A percentile compares a stretch with the other conserved stretches of the same genome.
Conservation (phyloP, 768 basidiomycete species). For the Tylopilus intermedius region DNA sequence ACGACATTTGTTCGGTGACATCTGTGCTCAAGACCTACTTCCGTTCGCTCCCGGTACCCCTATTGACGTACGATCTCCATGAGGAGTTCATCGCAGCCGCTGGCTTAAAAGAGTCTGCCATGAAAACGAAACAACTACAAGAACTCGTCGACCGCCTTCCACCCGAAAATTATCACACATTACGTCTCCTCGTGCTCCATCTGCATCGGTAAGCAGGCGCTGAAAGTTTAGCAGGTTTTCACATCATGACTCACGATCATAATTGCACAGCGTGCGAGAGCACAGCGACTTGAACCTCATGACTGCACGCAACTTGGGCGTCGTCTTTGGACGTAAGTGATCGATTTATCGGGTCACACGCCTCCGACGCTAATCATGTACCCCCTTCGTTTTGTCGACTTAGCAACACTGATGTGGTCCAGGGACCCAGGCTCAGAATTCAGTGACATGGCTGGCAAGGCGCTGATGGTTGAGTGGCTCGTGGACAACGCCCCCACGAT, state of each 20-base stretch:
- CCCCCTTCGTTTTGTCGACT: background rate
- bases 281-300: conserved; percentile 77
- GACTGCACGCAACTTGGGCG: conserved; percentile 91
- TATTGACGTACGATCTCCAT: conserved; percentile 87
- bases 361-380: background rate
- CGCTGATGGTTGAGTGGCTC: conserved; percentile 89
- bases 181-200: conserved; percentile 80
- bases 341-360: background rate
- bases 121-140: conserved; percentile 57
- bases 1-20: conserved; percentile 95
- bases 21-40: conserved; percentile 97
- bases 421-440: conserved; percentile 84
- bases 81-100: conserved; percentile 83
- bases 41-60: conserved; percentile 83
- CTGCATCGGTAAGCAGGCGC: conserved; percentile 59
- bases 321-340: conserved; percentile 94
- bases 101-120: conserved; percentile 55
- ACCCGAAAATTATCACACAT: conserved; percentile 80
- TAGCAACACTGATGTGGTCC: conserved; percentile 93
- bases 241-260: background rate
- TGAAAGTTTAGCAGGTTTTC: background rate
- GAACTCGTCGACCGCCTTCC: conserved; percentile 77
- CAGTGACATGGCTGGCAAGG: conserved; percentile 96
- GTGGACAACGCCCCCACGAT: conserved; percentile 77
- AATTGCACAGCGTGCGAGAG: conserved; percentile 48